These are phyloP conservation scores for Phytophthora lateralis DNA, from an alignment of 352 stramenopile species.

Conservation along the genomic window DNA sequence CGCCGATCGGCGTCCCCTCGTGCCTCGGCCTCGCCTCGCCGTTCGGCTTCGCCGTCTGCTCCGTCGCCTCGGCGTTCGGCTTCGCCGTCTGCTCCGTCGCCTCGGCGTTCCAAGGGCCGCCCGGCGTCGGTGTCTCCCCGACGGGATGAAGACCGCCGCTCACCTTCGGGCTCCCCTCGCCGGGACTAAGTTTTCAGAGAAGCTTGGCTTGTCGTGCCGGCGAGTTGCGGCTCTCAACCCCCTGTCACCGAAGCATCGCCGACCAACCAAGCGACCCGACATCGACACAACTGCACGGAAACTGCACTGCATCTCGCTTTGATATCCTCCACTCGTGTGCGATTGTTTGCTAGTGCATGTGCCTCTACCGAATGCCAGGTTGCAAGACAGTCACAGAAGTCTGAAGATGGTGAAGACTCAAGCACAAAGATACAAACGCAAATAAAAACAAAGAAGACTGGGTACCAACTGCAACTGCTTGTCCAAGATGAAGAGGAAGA, in stretches of 20 bases:
- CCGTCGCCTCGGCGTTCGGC: conserved; percentile 36
- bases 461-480: conserved; percentile 36
- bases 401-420: conserved; percentile 39
- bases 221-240: conserved; percentile 6
- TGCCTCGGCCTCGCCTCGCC: conserved; percentile 20
- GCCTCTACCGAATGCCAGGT: conserved; percentile 24
- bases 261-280: conserved; percentile 13
- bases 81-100: conserved; percentile 52
- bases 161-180: conserved; percentile 59
- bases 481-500: conserved; percentile 42
- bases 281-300: conserved; percentile 26
- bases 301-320: conserved; percentile 32
- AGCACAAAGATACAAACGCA: conserved; percentile 46
- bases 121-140: conserved; percentile 52
- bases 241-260: conserved; percentile 17
- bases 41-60: conserved; percentile 16
- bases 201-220: conserved; percentile 13
- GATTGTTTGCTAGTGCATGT: conserved; percentile 32
- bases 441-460: conserved; percentile 52
- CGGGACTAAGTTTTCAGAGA: conserved; percentile 40
- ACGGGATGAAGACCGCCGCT: conserved; percentile 54
- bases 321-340: conserved; percentile 17
- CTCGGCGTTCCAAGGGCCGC: conserved; percentile 44
- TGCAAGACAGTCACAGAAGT: conserved; percentile 28
- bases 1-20: conserved; percentile 42